These are phyloP conservation scores for Tetraselmis chui DNA, from an alignment of 139 green algal genomes.

Conservation along the genomic window DNA sequence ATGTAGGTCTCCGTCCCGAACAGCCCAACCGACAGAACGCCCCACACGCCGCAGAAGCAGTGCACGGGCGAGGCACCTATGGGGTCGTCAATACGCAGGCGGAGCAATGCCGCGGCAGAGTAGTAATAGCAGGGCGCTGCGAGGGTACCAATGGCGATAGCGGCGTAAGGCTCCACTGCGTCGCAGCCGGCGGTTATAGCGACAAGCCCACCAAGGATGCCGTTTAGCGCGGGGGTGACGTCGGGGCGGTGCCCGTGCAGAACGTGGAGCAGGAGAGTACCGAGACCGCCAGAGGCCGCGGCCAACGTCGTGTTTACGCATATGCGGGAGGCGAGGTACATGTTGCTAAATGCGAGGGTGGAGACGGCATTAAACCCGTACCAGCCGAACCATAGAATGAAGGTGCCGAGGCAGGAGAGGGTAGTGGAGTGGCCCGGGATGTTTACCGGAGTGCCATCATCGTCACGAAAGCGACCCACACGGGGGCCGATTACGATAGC, in stretches of 20 bases:
- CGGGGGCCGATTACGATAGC: conserved; percentile 40
- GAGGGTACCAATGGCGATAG: conserved; percentile 44
- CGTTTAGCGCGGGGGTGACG: not conserved
- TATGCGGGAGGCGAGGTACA: conserved; percentile 11
- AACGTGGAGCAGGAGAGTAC: conserved; percentile 23
- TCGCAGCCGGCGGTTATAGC: conserved; percentile 37
- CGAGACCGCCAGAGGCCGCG: conserved; percentile 33
- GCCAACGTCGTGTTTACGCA: conserved; percentile 60
- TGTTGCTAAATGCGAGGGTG: conserved; percentile 32
- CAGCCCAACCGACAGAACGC: not conserved
- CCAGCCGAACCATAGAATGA: conserved; percentile 68
- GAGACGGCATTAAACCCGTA: conserved; percentile 54
- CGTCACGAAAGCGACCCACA: conserved; percentile 33
- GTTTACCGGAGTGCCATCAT: not conserved
- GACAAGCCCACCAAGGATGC: conserved; percentile 50
- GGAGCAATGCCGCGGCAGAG: conserved; percentile 13
- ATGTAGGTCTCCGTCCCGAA: not conserved
- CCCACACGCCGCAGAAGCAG: conserved; percentile 27
- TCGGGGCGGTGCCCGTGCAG: not conserved
- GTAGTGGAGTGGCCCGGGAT: not conserved
- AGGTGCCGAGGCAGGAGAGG: conserved; percentile 37
- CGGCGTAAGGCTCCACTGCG: conserved; percentile 41
- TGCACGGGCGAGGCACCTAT: conserved; percentile 37
- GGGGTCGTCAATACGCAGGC: conserved; percentile 36
- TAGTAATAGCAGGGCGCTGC: conserved; percentile 20